A percentile compares a stretch with the other conserved stretches of the same genome.
These are phyloP conservation scores for Gynandropsis gynandra DNA, from an alignment of 345 rosid genomes.

Conservation along the genomic window DNA sequence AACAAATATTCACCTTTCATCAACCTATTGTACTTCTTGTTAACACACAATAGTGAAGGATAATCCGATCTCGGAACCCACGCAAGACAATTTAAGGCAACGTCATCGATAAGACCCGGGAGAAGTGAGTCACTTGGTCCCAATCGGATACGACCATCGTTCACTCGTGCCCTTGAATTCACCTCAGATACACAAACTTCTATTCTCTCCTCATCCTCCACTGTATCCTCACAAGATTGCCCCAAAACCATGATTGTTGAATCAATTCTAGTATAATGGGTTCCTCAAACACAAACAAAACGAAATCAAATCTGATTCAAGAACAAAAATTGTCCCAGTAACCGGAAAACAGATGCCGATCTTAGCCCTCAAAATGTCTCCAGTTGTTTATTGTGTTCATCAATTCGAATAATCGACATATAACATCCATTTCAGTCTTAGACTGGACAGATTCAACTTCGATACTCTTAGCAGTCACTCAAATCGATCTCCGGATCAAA, in stretches of 20 bases:
- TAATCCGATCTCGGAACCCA: slow-evolving; percentile 52
- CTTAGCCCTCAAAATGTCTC: slow-evolving; percentile 32
- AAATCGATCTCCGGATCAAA: not conserved
- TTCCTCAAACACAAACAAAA: slow-evolving; percentile 22
- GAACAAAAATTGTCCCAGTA: slow-evolving; percentile 27
- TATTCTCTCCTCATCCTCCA: slow-evolving; percentile 34
- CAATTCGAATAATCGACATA: slow-evolving; percentile 27
- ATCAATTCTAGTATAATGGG: slow-evolving; percentile 22
- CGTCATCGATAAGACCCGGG: slow-evolving; percentile 76
- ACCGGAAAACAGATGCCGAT: slow-evolving; percentile 27
- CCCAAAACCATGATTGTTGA: slow-evolving; percentile 28
- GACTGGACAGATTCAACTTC: slow-evolving; percentile 14
- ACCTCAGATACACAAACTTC: slow-evolving; percentile 22
- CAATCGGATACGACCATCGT: slow-evolving; percentile 38
- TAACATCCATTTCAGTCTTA: slow-evolving; percentile 15
- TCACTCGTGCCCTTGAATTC: slow-evolving; percentile 37
- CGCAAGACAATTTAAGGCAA: slow-evolving; percentile 61
- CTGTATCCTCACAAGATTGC: slow-evolving; percentile 22
- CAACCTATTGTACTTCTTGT: slow-evolving; percentile 48
- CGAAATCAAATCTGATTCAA: slow-evolving; percentile 20
- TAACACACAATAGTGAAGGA: slow-evolving; percentile 46
- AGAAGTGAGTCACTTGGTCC: slow-evolving; percentile 65
- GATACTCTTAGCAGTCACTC: not conserved
- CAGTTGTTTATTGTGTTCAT: slow-evolving; percentile 28
- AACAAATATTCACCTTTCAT: slow-evolving; percentile 45